Conservation (phyloP, 495 filamentous ascomycete genomes). For the Aspergillus panamensis region DNA sequence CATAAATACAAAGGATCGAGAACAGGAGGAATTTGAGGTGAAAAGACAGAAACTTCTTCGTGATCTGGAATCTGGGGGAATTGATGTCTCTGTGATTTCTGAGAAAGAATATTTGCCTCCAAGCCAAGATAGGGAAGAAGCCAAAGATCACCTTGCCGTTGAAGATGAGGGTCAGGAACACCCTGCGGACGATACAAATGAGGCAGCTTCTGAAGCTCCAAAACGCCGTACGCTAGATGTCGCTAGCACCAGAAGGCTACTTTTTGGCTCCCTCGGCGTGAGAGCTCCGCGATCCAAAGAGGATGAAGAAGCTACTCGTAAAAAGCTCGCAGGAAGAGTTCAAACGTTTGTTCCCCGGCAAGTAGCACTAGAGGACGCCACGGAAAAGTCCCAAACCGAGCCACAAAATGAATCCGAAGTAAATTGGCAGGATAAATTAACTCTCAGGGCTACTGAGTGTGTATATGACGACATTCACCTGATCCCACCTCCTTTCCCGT, state of each 20-base stretch:
- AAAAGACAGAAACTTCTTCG: conserved; percentile 49
- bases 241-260: conserved; percentile 59
- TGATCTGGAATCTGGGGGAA: conserved; percentile 49
- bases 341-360: conserved; percentile 25
- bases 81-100: conserved; percentile 41
- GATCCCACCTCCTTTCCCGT: conserved; percentile 83
- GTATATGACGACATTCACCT: conserved; percentile 67
- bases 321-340: conserved; percentile 45
- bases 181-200: conserved; percentile 17
- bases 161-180: conserved; percentile 23
- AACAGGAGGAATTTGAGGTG: conserved; percentile 45
- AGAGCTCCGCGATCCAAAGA: conserved; percentile 62
- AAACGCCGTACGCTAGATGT: conserved; percentile 56
- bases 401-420: conserved; percentile 30
- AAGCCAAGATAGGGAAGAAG: conserved; percentile 5
- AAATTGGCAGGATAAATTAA: conserved; percentile 72
- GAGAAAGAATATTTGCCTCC: conserved; percentile 38
- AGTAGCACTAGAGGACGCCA: conserved; percentile 18
- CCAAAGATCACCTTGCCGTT: conserved; percentile 6
- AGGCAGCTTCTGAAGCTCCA: conserved; percentile 21
- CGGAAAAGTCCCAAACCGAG: conserved; percentile 24
- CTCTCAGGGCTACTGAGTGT: conserved; percentile 76
- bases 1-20: conserved; percentile 21
- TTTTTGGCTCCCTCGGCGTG: conserved; percentile 72
- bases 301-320: conserved; percentile 61